phyloP scores from a whole-genome alignment of 345 rosid species.

The Ricinus communis region DNA sequence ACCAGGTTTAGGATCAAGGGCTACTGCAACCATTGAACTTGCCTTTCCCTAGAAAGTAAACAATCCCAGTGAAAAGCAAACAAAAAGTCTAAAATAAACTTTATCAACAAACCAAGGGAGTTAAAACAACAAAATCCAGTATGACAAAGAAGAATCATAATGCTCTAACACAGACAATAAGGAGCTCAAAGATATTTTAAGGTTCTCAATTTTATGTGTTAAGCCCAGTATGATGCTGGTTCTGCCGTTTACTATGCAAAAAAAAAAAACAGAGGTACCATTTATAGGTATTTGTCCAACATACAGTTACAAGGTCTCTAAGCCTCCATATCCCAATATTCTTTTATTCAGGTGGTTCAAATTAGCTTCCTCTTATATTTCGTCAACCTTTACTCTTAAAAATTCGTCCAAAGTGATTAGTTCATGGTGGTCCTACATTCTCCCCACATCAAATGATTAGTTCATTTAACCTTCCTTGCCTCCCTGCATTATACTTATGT shows the following conservation, averaged over 20 bases:
- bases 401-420: too few species aligned
- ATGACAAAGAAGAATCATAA: background rate
- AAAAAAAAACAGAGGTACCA: background rate
- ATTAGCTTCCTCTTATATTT: background rate
- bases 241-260: background rate
- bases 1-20: constrained; percentile 72
- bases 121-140: background rate
- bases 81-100: background rate
- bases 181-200: background rate
- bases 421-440: too few species aligned
- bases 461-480: background rate
- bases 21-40: constrained; percentile 91
- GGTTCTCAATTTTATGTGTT: constrained; percentile 2
- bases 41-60: constrained; percentile 69
- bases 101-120: background rate
- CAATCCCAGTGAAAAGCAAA: background rate
- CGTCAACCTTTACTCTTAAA: background rate
- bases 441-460: background rate
- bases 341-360: background rate
- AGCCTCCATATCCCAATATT: background rate
- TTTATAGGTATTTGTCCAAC: background rate
- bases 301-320: background rate
- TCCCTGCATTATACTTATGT: background rate
- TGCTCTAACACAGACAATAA: background rate
- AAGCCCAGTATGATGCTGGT: background rate